A percentile compares a stretch with the other conserved stretches of the same genome.
Evolutionary conservation across 2,329 filamentous ascomycete species (phyloP).

Genomic region (Teratosphaeria gauchensis): DNA sequence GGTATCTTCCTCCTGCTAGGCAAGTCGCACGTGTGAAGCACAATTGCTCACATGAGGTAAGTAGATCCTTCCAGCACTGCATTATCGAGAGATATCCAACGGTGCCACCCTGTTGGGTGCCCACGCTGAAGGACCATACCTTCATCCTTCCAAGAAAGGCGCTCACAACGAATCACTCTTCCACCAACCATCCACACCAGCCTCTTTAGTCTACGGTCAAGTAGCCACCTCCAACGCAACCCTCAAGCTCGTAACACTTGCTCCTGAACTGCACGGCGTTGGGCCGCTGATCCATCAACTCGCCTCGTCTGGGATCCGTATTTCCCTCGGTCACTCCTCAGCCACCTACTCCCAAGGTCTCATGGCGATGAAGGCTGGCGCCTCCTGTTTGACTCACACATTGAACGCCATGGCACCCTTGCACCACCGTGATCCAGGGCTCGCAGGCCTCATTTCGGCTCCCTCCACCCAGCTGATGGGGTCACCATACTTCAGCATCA

Average conservation of each 20-base stretch:
- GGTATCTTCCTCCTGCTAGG: slow-evolving; percentile 18
- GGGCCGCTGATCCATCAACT: slow-evolving; percentile 34
- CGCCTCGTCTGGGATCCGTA: slow-evolving; percentile 31
- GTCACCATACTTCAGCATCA: slow-evolving; percentile 43
- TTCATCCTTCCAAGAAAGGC: slow-evolving; percentile 44
- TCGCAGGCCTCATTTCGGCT: slow-evolving; percentile 35
- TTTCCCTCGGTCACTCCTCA: slow-evolving; percentile 44
- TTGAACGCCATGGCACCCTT: background rate
- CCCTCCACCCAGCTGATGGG: slow-evolving; percentile 6
- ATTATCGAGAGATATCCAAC: slow-evolving; percentile 31
- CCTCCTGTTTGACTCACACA: too few relatives aligned
- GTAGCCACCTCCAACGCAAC: slow-evolving; percentile 26
- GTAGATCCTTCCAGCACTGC: slow-evolving; percentile 40
- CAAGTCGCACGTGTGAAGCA: background rate
- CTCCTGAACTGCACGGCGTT: slow-evolving; percentile 41
- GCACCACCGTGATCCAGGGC: slow-evolving; percentile 40
- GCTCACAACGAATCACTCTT: slow-evolving; percentile 42
- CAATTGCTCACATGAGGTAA: background rate
- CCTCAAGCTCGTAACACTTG: slow-evolving; percentile 43
- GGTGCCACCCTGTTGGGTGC: slow-evolving; percentile 45
- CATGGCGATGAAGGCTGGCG: too few relatives aligned
- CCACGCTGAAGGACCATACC: slow-evolving; percentile 49
- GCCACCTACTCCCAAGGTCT: slow-evolving; percentile 40
- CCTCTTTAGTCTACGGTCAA: slow-evolving; percentile 37
- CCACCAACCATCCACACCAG: slow-evolving; percentile 26